Conservation (phyloP, 768 basidiomycete genomes). For the Tylopilus felleus region DNA sequence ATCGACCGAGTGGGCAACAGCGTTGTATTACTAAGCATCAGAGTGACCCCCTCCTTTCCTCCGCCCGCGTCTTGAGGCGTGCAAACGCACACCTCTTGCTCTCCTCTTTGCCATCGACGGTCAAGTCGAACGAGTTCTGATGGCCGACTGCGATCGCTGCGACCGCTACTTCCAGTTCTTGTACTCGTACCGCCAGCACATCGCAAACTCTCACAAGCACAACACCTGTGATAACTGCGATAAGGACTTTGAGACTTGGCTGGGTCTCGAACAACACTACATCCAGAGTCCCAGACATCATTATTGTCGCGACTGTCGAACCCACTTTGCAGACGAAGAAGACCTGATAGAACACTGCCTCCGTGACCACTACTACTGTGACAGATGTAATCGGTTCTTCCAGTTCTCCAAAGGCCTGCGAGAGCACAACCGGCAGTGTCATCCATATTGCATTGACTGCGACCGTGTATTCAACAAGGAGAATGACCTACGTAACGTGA, state of each 20-base stretch:
- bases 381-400: slow-evolving; percentile 42
- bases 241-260: slow-evolving; percentile 40
- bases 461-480: slow-evolving; percentile 38
- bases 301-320: slow-evolving; percentile 52
- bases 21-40: no score
- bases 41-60: no score
- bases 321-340: slow-evolving; percentile 35
- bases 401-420: slow-evolving; percentile 35
- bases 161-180: slow-evolving; percentile 31
- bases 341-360: slow-evolving; percentile 44
- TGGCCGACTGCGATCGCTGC: not conserved
- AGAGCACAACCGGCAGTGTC: slow-evolving; percentile 46
- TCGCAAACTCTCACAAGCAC: slow-evolving; percentile 36
- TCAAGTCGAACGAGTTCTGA: not conserved
- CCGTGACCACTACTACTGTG: slow-evolving; percentile 42
- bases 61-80: no score
- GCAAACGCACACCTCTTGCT: no score
- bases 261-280: slow-evolving; percentile 47
- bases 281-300: slow-evolving; percentile 45
- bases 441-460: slow-evolving; percentile 46
- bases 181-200: slow-evolving; percentile 36
- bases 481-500: slow-evolving; percentile 14
- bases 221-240: slow-evolving; percentile 45
- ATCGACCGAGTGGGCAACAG: no score
- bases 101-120: not conserved